Percentiles rank a stretch among this genome's conserved stretches.
Evolutionary conservation across 2,329 filamentous ascomycete genomes (phyloP).

Genomic region (Biscogniauxia sp.): DNA sequence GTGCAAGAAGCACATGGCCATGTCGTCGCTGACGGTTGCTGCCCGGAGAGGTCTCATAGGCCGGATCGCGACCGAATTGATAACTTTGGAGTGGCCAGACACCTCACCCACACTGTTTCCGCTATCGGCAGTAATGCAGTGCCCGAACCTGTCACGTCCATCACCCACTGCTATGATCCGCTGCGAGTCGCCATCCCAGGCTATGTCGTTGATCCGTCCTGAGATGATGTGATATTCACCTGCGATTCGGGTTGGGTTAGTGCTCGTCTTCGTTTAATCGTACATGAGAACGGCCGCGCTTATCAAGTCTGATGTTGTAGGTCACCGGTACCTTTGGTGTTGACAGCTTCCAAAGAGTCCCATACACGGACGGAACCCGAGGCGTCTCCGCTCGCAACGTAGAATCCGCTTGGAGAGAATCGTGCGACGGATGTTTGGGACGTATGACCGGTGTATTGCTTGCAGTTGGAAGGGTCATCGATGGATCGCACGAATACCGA

Average conservation of each 20-base stretch:
- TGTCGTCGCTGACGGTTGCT: conserved; percentile 88
- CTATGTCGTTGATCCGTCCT: conserved; percentile 91
- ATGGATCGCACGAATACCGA: conserved; percentile 95
- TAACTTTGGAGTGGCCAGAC: conserved; percentile 81
- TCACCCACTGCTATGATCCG: conserved; percentile 95
- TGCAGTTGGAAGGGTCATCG: conserved; percentile 78
- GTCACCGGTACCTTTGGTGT: conserved; percentile 64
- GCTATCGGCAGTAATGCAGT: conserved; percentile 92
- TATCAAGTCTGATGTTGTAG: background rate
- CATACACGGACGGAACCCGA: conserved; percentile 85
- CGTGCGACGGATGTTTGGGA: conserved; percentile 86
- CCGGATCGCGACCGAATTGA: conserved; percentile 89
- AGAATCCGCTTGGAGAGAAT: conserved; percentile 92
- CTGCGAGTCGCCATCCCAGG: conserved; percentile 96
- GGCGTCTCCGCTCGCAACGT: conserved; percentile 87
- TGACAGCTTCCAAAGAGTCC: conserved; percentile 82
- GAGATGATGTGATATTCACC: conserved; percentile 93
- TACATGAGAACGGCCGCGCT: background rate
- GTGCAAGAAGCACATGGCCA: conserved; percentile 85
- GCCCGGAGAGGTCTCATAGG: conserved; percentile 88
- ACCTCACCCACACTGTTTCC: conserved; percentile 96
- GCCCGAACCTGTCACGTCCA: conserved; percentile 88
- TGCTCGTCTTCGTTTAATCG: background rate
- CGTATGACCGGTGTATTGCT: conserved; percentile 92
- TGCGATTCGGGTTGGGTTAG: conserved; percentile 20